These are phyloP conservation scores for Plasmopara viticola DNA, from an alignment of 352 stramenopile genomes.

Conservation along the genomic window DNA sequence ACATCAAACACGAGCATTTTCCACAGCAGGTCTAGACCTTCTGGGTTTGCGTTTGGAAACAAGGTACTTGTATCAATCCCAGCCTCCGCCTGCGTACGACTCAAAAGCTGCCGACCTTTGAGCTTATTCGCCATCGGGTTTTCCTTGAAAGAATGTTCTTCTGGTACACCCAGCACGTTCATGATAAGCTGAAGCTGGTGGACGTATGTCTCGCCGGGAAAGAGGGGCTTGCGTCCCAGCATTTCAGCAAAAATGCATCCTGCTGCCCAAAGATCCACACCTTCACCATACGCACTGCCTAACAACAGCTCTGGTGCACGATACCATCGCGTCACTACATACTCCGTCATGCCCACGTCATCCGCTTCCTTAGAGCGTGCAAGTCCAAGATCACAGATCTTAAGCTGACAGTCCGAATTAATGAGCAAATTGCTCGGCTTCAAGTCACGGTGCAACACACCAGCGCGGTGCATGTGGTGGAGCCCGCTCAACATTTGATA, in stretches of 20 bases:
- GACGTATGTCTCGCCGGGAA: constrained; percentile 82
- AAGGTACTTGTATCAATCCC: constrained; percentile 77
- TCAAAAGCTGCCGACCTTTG: constrained; percentile 78
- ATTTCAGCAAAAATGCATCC: constrained; percentile 87
- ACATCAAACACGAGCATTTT: constrained; percentile 92
- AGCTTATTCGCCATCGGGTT: constrained; percentile 85
- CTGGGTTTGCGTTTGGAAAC: constrained; percentile 83
- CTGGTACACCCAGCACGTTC: constrained; percentile 81
- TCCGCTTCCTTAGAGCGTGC: constrained; percentile 83
- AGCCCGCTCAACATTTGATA: constrained; percentile 90
- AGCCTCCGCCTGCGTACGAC: constrained; percentile 68
- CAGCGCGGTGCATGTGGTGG: constrained; percentile 82
- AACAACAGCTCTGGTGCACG: constrained; percentile 80
- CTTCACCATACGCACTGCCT: constrained; percentile 76
- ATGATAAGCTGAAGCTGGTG: constrained; percentile 87
- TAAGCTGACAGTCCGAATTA: constrained; percentile 93
- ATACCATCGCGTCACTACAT: constrained; percentile 88
- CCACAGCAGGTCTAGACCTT: constrained; percentile 77
- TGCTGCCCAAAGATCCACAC: constrained; percentile 81
- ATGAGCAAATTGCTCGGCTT: constrained; percentile 86
- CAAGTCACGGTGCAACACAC: constrained; percentile 79
- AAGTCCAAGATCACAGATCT: constrained; percentile 95
- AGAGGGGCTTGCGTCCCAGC: constrained; percentile 79
- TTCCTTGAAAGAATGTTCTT: constrained; percentile 86
- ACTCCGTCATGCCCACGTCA: constrained; percentile 89